Percentiles rank a stretch among this genome's conserved stretches.
Evolutionary conservation across 192 early-diverging fungal genomes (phyloP).

Genomic region (Linnemannia elongata): DNA sequence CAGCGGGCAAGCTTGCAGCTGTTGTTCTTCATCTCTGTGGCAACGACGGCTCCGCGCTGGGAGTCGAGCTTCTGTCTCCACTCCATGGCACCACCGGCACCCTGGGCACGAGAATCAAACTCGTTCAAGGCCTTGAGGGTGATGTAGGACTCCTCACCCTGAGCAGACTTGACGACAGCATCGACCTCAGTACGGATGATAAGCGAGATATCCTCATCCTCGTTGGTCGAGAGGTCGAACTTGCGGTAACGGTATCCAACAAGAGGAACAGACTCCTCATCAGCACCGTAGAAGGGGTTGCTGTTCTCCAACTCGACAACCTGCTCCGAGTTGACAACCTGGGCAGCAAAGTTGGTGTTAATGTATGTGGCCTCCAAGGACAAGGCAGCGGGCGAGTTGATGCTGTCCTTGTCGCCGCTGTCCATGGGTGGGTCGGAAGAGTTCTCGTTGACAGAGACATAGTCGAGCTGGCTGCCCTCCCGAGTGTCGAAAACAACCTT

Average conservation of each 20-base stretch:
- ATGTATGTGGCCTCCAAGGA: constrained; percentile 90
- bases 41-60: constrained; percentile 95
- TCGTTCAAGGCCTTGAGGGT: constrained; percentile 92
- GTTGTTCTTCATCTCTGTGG: constrained; percentile 99
- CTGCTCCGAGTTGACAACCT: constrained; percentile 72
- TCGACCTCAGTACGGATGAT: constrained; percentile 93
- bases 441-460: constrained; percentile 96
- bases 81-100: constrained; percentile 88
- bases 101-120: constrained; percentile 89
- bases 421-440: constrained; percentile 92
- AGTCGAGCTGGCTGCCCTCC: constrained; percentile 85
- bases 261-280: constrained; percentile 65
- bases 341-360: constrained; percentile 87
- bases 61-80: constrained; percentile 96
- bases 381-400: constrained; percentile 90
- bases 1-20: constrained; percentile 93
- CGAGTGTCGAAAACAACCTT: constrained; percentile 95
- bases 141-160: constrained; percentile 65
- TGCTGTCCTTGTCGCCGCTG: constrained; percentile 84
- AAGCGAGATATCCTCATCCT: constrained; percentile 77
- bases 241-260: constrained; percentile 92
- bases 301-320: constrained; percentile 70
- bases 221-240: constrained; percentile 78
- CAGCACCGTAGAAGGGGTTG: constrained; percentile 81
- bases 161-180: constrained; percentile 73